These are phyloP conservation scores for Cytospora piceicola DNA, from an alignment of 2,329 filamentous ascomycete genomes.

Conservation along the genomic window DNA sequence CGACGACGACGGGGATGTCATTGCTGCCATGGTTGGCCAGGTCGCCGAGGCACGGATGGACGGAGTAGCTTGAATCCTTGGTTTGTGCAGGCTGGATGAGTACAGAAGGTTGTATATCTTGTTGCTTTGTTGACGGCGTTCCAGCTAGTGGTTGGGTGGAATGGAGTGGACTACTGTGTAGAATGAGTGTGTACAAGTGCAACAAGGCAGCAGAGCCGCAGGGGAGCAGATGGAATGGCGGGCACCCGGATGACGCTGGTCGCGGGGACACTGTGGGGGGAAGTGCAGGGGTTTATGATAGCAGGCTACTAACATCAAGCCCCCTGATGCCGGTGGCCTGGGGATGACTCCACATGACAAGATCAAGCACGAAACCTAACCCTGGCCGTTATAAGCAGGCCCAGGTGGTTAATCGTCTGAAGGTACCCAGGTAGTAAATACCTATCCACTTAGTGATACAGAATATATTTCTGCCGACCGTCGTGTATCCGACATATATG, in stretches of 20 bases:
- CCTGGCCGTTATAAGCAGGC: no score
- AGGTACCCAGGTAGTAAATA: no score
- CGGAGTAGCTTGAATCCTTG: neutral
- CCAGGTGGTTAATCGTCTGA: no score
- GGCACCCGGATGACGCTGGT: constrained; percentile 1
- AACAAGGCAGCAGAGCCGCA: neutral
- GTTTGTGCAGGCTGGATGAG: neutral
- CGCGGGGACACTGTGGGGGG: no score
- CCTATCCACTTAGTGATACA: no score
- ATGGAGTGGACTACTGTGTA: neutral
- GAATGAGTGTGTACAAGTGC: neutral
- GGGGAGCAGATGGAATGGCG: neutral
- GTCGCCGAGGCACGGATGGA: neutral
- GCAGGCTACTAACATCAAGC: no score
- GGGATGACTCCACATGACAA: no score
- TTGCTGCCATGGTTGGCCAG: constrained; percentile 18
- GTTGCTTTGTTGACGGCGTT: neutral
- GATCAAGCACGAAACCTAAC: no score
- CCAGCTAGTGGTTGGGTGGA: neutral
- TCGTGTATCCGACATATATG: no score
- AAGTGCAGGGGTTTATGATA: no score
- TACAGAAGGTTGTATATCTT: neutral
- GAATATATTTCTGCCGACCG: no score
- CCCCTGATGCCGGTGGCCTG: no score
- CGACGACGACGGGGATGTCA: constrained; percentile 14